Evolutionary conservation across 148 eudicot genomes (phyloP), one percentile per base, ranked within the genome.

Genomic region (Pharnaceum exiguum): DNA sequence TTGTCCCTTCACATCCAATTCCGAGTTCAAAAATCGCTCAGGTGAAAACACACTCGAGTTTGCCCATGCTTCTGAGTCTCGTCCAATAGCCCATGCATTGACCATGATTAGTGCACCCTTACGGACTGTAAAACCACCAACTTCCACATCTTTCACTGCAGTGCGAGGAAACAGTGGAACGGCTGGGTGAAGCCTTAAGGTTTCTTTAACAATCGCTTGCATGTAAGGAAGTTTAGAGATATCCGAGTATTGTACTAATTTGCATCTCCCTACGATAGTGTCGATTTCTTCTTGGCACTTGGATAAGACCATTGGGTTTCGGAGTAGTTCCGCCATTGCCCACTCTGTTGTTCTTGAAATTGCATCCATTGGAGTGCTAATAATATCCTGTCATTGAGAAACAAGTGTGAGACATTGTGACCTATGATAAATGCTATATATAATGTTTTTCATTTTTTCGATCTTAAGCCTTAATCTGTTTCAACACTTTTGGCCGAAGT

Each of bases 21-120:
- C 62, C 2, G 66, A 70, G 0, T 71, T 77, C 61, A 78, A 28
- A 36, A 84, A 84, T 60, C 90, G 69, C 60, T 84, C 90, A 0
- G 90, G 90, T 5, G 25, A 49, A 40, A 84, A 84, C 1, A 32
- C 52, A 27, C 59, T 55, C 0, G 86, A 73, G 25, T 74, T 59
- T 2, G 39, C 11, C 90, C 90, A 84, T 0, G 59, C 65, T 3
- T 46, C 23, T 3, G 78, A 78, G 56, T 84, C 84, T 0, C 84
- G 67, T 0, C 82, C 86, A 10, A 84, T 78, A 0, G 86, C 86
- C 90, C 90, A 84, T 16, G 73, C 82, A 29, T 84, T 84, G 0
- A 81, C 80, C 0, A 84, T 55, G 32, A 84, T 47, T 60, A 73
- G 81, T 3, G 84, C 60, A 48, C 60, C 76, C 55, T 76, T 76